These are phyloP conservation scores for Botrytis galanthina DNA, from an alignment of 2,329 filamentous ascomycete genomes.

Conservation along the genomic window DNA sequence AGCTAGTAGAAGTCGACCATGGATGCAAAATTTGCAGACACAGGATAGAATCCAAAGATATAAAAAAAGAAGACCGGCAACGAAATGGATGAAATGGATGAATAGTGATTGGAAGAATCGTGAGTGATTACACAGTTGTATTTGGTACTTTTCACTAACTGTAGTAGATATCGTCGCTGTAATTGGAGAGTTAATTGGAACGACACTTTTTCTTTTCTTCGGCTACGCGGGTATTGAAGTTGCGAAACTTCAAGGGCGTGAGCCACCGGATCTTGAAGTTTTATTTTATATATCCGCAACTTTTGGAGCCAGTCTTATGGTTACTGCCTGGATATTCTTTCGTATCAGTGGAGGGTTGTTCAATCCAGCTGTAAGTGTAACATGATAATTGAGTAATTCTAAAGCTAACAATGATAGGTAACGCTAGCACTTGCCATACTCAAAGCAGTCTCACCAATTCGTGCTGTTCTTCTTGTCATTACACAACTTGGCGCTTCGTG, in stretches of 20 bases:
- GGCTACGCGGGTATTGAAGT: conserved; percentile 37
- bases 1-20: conserved; percentile 5
- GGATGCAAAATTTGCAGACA: conserved; percentile 14
- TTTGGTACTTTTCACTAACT: neutral
- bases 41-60: neutral
- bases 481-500: conserved; percentile 41
- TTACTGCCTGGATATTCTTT: conserved; percentile 56
- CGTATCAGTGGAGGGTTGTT: conserved; percentile 52
- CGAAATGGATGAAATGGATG: conserved; percentile 20
- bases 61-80: neutral
- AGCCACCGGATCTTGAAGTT: conserved; percentile 37
- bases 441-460: conserved; percentile 37
- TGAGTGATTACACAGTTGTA: conserved; percentile 23
- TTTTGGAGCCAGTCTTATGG: conserved; percentile 44
- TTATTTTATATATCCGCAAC: conserved; percentile 40
- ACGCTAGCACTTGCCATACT: conserved; percentile 41
- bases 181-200: conserved; percentile 38
- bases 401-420: conserved; percentile 25
- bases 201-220: conserved; percentile 41
- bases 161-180: conserved; percentile 33
- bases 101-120: conserved; percentile 23
- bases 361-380: conserved; percentile 44
- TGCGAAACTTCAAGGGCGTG: conserved; percentile 18
- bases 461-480: conserved; percentile 38
- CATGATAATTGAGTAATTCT: neutral